Evolutionary conservation across 177 flowering plant species (phyloP).

Genomic region (Vitis hybrid): DNA sequence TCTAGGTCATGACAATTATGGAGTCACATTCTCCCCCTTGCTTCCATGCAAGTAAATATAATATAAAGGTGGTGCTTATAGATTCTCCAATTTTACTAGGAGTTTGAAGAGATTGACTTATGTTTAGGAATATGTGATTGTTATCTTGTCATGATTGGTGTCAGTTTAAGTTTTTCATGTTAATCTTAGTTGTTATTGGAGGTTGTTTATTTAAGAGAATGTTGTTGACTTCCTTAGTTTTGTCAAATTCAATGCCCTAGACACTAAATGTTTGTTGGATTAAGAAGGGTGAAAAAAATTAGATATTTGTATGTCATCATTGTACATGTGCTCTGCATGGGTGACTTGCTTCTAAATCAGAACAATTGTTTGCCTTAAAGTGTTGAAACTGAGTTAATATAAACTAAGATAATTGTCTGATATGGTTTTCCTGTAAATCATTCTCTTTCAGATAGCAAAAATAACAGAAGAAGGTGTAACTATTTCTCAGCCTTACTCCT

Average conservation of each 20-base stretch:
- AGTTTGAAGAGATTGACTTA: not conserved
- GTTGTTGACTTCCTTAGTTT: too few species aligned
- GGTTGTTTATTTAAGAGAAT: too few species aligned
- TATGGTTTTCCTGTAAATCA: not conserved
- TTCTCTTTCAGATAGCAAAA: conserved; percentile 63
- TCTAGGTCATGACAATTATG: too few species aligned
- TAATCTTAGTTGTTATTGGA: too few species aligned
- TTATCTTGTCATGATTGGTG: not conserved
- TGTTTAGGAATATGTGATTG: not conserved
- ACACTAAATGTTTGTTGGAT: too few species aligned
- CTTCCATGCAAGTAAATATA: too few species aligned
- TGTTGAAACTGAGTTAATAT: not conserved
- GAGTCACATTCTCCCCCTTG: too few species aligned
- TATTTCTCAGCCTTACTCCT: conserved; percentile 47
- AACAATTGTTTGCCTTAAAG: not conserved
- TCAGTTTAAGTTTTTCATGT: not conserved
- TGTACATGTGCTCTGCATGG: not conserved
- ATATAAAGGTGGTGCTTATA: too few species aligned
- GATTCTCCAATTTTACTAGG: not conserved
- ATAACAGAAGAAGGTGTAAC: conserved; percentile 73
- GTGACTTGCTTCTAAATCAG: not conserved
- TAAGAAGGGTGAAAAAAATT: too few species aligned
- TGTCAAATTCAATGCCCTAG: too few species aligned
- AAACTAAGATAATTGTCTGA: not conserved
- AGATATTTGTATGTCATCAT: too few species aligned